Evolutionary conservation across 441 rosid species (phyloP).

Genomic region (Croton laevigatus): DNA sequence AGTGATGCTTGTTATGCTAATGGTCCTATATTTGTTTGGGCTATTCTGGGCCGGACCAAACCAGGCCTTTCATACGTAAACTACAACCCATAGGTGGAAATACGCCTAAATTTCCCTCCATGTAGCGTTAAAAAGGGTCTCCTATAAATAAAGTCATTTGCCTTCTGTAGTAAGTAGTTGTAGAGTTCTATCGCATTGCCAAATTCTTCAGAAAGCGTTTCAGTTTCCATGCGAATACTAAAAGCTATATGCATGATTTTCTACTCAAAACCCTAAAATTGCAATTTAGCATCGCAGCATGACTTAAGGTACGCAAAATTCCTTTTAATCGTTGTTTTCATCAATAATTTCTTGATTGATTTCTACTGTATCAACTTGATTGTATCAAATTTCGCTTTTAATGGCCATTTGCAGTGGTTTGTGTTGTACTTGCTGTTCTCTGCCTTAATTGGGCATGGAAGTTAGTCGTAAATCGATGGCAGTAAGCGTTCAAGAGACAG

Average conservation of each 20-base stretch:
- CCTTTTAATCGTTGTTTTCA: not conserved
- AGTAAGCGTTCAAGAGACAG: not conserved
- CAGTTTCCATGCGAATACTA: not conserved
- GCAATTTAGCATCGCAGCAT: not conserved
- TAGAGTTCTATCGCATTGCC: not conserved
- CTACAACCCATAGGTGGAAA: too few species aligned
- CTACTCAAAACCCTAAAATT: not conserved
- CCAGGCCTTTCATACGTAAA: too few species aligned
- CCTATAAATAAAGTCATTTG: too few species aligned
- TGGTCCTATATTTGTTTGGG: too few species aligned
- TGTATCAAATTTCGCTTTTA: not conserved
- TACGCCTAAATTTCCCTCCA: too few species aligned
- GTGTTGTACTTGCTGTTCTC: not conserved
- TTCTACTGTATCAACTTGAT: not conserved
- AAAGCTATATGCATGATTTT: not conserved
- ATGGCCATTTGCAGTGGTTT: not conserved
- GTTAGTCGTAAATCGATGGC: constrained; percentile 5
- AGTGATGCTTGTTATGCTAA: too few species aligned
- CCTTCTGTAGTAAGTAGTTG: too few species aligned
- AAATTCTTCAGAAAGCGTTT: not conserved
- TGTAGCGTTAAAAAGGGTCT: too few species aligned
- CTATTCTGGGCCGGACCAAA: too few species aligned
- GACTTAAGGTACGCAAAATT: not conserved
- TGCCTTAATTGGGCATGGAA: constrained; percentile 3
- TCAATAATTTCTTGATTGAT: not conserved